phyloP scores from a whole-genome alignment of 2,329 filamentous ascomycete genomes.

The Aspergillus piperis region DNA sequence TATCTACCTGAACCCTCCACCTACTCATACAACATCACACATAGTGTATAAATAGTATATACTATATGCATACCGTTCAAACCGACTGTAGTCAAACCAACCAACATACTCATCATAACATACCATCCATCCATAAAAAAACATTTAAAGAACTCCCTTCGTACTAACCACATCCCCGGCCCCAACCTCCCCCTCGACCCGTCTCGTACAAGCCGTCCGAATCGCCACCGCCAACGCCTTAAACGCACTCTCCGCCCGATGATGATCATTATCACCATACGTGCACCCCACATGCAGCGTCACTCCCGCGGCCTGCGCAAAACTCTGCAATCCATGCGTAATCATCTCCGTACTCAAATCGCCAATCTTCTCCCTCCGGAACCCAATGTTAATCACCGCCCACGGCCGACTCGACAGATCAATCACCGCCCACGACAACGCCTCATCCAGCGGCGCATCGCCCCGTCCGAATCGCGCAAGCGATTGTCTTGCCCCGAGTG shows the following conservation, averaged over 20 bases:
- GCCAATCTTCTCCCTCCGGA: conserved; percentile 89
- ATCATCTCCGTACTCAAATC: conserved; percentile 96
- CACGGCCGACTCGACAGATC: conserved; percentile 93
- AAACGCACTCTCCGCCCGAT: conserved; percentile 93
- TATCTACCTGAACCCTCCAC: conserved; percentile 4
- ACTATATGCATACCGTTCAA: not conserved
- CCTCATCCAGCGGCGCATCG: conserved; percentile 93
- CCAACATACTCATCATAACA: no score
- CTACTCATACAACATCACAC: conserved; percentile 5
- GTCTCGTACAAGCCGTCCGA: conserved; percentile 70
- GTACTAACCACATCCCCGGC: conserved; percentile 95
- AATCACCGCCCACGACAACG: conserved; percentile 87
- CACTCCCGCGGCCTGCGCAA: conserved; percentile 83
- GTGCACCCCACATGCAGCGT: conserved; percentile 96
- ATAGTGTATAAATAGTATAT: not conserved
- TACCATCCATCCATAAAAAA: not conserved
- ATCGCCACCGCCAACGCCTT: conserved; percentile 92
- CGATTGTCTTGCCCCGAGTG: conserved; percentile 75
- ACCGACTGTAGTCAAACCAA: no score
- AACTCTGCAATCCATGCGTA: conserved; percentile 91
- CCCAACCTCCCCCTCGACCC: conserved; percentile 74
- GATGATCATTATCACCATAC: conserved; percentile 90
- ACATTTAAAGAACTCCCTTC: conserved; percentile 75
- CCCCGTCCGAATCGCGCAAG: conserved; percentile 89
- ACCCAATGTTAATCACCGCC: conserved; percentile 77